A percentile compares a stretch with the other conserved stretches of the same genome.
Evolutionary conservation across 108 stramenopile genomes (phyloP).

Genomic region (Cyclotella distinguenda): DNA sequence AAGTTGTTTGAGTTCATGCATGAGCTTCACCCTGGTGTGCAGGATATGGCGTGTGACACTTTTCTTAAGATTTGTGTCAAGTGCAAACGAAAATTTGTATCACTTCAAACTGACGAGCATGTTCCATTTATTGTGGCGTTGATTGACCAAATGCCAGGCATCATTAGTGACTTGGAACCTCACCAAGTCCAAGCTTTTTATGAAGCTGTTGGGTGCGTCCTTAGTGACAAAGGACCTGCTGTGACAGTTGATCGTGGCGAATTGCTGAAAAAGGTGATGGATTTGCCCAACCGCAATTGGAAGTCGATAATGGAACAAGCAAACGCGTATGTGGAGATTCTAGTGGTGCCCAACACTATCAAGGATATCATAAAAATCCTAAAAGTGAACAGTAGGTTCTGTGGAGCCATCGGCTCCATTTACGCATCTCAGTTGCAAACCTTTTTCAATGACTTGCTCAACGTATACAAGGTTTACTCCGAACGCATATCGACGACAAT

Average conservation of each 20-base stretch:
- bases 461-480: slow-evolving; percentile 97
- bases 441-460: slow-evolving; percentile 97
- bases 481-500: slow-evolving; percentile 92
- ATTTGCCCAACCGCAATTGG: slow-evolving; percentile 91
- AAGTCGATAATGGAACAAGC: slow-evolving; percentile 88
- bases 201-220: slow-evolving; percentile 95
- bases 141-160: slow-evolving; percentile 84
- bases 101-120: slow-evolving; percentile 87
- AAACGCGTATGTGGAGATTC: slow-evolving; percentile 66
- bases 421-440: slow-evolving; percentile 92
- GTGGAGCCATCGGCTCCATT: slow-evolving; percentile 88
- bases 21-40: slow-evolving; percentile 98
- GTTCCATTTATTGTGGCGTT: slow-evolving; percentile 93
- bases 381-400: slow-evolving; percentile 92
- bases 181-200: slow-evolving; percentile 99
- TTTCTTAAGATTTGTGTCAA: slow-evolving; percentile 98
- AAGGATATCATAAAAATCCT: slow-evolving; percentile 95
- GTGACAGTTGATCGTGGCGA: slow-evolving; percentile 83
- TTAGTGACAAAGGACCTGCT: slow-evolving; percentile 87
- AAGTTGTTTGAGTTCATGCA: slow-evolving; percentile 99
- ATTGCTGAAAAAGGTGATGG: slow-evolving; percentile 89
- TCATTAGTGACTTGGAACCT: slow-evolving; percentile 95
- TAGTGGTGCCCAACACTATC: slow-evolving; percentile 87
- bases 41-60: slow-evolving; percentile 99
- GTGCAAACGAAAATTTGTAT: slow-evolving; percentile 96